phyloP scores from a whole-genome alignment of 1,284 basidiomycete genomes.

The Golubevia sp. region DNA sequence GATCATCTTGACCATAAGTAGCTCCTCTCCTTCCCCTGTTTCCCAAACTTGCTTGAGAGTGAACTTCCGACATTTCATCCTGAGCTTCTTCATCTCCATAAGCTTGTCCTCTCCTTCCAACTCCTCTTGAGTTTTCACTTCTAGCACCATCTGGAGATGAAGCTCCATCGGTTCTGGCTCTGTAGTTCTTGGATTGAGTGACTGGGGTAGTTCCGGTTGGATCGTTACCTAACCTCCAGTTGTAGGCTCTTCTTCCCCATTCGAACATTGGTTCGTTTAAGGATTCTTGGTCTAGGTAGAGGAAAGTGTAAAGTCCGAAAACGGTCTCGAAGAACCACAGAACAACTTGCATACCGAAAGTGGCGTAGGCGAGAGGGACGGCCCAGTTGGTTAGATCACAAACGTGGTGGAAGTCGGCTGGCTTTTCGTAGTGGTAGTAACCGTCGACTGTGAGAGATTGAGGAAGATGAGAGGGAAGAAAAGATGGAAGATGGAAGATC shows the following conservation, averaged over 20 bases:
- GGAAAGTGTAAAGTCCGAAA: conserved; percentile 56
- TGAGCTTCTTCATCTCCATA: not conserved
- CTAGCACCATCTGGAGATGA: not conserved
- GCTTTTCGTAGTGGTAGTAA: conserved; percentile 62
- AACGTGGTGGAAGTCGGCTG: conserved; percentile 55
- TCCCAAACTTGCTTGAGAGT: conserved; percentile 13
- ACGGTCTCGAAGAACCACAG: conserved; percentile 46
- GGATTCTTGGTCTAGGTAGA: conserved; percentile 65
- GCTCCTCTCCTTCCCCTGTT: conserved; percentile 32
- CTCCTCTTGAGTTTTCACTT: not conserved
- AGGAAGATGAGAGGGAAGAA: not conserved
- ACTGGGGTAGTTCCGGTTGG: not conserved
- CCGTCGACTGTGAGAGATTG: conserved; percentile 41
- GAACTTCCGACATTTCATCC: not conserved
- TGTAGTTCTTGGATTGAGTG: not conserved
- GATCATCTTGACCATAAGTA: conserved; percentile 27
- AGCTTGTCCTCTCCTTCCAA: not conserved
- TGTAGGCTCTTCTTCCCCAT: conserved; percentile 55
- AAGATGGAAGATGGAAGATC: too few species aligned
- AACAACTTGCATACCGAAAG: conserved; percentile 57
- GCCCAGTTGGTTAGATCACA: conserved; percentile 61
- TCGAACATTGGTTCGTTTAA: conserved; percentile 63
- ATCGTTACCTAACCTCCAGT: conserved; percentile 13
- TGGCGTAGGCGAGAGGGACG: conserved; percentile 59
- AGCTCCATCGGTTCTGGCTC: too few species aligned